phyloP scores from a whole-genome alignment of 208 protist genomes.

The Spongospora subterranea region DNA sequence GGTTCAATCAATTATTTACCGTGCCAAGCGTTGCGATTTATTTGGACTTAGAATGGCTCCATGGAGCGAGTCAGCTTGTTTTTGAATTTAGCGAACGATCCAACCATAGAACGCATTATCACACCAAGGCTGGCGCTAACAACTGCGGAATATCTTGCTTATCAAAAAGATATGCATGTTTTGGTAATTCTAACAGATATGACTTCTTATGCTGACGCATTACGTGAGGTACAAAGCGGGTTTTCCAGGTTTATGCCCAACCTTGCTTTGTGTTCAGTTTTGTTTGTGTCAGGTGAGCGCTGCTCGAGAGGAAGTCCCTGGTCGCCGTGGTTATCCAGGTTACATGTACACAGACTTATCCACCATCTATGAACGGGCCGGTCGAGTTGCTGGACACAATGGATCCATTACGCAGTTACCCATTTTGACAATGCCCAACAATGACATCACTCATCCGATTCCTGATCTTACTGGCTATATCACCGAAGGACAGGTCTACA shows the following conservation, averaged over 20 bases:
- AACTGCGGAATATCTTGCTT: constrained; percentile 98
- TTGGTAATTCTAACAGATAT: constrained; percentile 99
- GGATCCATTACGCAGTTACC: constrained; percentile 99
- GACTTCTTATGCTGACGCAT: constrained; percentile 99
- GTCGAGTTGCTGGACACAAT: constrained; percentile 94
- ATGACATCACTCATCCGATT: constrained; percentile 99
- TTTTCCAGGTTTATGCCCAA: constrained; percentile 37
- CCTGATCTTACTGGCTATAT: constrained; percentile 99
- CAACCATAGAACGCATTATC: constrained; percentile 99
- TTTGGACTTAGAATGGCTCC: constrained; percentile 75
- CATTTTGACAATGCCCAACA: constrained; percentile 99
- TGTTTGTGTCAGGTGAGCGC: constrained; percentile 87
- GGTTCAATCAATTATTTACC: constrained; percentile 83
- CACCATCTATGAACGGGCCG: constrained; percentile 99
- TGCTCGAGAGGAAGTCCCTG: constrained; percentile 99
- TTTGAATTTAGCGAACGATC: constrained; percentile 97
- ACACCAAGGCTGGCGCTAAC: constrained; percentile 99
- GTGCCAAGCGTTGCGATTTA: background rate
- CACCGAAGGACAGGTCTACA: constrained; percentile 96
- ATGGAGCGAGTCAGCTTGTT: constrained; percentile 94
- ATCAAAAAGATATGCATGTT: constrained; percentile 99
- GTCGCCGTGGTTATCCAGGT: constrained; percentile 98
- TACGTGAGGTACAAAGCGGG: constrained; percentile 89
- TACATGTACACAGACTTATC: constrained; percentile 99
- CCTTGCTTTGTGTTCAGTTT: constrained; percentile 63